phyloP scores from a whole-genome alignment of 2,329 filamentous ascomycete species.

The Arthroderma uncinatum region DNA sequence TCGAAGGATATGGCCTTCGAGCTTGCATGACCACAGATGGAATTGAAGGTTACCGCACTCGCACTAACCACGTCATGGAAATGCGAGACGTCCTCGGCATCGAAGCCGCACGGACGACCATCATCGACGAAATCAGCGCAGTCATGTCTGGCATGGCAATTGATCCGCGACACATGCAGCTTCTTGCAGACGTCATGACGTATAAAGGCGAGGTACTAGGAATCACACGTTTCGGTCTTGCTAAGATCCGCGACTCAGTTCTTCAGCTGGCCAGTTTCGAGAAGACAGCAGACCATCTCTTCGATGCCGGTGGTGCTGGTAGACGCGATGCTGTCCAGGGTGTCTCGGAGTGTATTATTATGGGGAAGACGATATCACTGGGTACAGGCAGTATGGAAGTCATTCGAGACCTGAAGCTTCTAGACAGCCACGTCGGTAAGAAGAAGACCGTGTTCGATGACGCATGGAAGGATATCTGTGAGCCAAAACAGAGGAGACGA shows the following conservation, averaged over 20 bases:
- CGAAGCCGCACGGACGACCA: conserved; percentile 81
- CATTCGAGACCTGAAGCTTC: conserved; percentile 62
- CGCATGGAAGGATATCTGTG: conserved; percentile 27
- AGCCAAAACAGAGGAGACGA: background rate
- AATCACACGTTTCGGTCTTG: conserved; percentile 89
- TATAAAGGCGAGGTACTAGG: conserved; percentile 95
- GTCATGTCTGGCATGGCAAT: conserved; percentile 96
- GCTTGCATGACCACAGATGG: conserved; percentile 90
- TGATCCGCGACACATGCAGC: conserved; percentile 93
- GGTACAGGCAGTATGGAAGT: conserved; percentile 91
- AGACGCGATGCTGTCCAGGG: conserved; percentile 88
- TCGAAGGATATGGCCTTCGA: conserved; percentile 86
- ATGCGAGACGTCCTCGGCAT: conserved; percentile 79
- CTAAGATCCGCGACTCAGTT: conserved; percentile 92
- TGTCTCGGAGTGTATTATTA: conserved; percentile 93
- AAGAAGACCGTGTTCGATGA: conserved; percentile 60
- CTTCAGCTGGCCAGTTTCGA: conserved; percentile 92
- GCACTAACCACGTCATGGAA: conserved; percentile 85
- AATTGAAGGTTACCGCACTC: conserved; percentile 63
- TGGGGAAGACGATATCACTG: conserved; percentile 86
- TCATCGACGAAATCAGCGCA: conserved; percentile 72
- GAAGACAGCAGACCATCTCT: conserved; percentile 95
- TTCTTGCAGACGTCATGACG: conserved; percentile 96
- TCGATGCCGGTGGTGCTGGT: conserved; percentile 84
- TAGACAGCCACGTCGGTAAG: conserved; percentile 45